Evolutionary conservation across 805 yeast species (phyloP).

Genomic region (Metahyphopichia silvanorum): DNA sequence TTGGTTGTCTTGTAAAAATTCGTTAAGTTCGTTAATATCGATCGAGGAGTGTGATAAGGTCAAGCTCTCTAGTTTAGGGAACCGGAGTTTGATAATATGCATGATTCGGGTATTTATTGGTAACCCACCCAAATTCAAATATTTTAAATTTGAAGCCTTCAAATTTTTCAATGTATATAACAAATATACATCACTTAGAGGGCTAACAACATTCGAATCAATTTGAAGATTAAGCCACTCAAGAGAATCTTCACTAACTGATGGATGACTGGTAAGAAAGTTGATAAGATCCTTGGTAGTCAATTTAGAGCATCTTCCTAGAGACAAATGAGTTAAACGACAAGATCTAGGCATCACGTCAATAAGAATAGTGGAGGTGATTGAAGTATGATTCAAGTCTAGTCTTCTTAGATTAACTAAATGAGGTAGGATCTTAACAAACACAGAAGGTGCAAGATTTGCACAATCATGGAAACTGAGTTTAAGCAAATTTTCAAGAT

Average conservation of each 20-base stretch:
- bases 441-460: slow-evolving; percentile 58
- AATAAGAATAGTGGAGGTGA: slow-evolving; percentile 59
- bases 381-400: slow-evolving; percentile 79
- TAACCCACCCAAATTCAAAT: slow-evolving; percentile 62
- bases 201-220: slow-evolving; percentile 60
- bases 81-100: slow-evolving; percentile 34
- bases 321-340: slow-evolving; percentile 71
- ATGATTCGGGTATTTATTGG: slow-evolving; percentile 47
- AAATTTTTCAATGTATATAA: slow-evolving; percentile 41
- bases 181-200: slow-evolving; percentile 51
- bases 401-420: slow-evolving; percentile 57
- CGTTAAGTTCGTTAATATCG: slow-evolving; percentile 33
- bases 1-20: slow-evolving; percentile 26
- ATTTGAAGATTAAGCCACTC: slow-evolving; percentile 67
- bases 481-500: slow-evolving; percentile 27
- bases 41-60: slow-evolving; percentile 39
- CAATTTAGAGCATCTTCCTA: slow-evolving; percentile 52
- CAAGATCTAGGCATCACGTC: slow-evolving; percentile 52
- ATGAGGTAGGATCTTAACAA: slow-evolving; percentile 56
- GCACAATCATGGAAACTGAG: slow-evolving; percentile 88
- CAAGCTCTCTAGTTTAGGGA: slow-evolving; percentile 40
- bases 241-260: slow-evolving; percentile 46
- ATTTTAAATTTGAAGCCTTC: slow-evolving; percentile 43
- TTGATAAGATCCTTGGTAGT: slow-evolving; percentile 69
- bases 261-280: slow-evolving; percentile 70